Percentiles rank a stretch among this genome's conserved stretches.
phyloP scores from a whole-genome alignment of 2,329 filamentous ascomycete species.

The Colletotrichum orbiculare region DNA sequence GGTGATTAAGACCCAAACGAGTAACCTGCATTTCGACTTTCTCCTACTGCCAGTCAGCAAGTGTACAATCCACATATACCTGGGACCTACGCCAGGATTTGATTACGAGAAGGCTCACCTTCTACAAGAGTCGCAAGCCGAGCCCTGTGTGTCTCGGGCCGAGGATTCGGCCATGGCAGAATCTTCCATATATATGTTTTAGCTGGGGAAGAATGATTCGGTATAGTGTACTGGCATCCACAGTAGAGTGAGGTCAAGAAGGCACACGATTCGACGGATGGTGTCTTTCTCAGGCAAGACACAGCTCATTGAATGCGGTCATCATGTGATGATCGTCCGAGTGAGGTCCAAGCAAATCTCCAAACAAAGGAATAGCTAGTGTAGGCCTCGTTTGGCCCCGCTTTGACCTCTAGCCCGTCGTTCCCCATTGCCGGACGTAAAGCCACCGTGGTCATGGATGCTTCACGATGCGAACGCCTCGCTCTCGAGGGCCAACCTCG shows the following conservation, averaged over 20 bases:
- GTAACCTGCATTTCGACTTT: constrained; percentile 2
- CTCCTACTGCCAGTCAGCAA: background rate
- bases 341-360: too few relatives aligned
- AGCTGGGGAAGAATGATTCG: background rate
- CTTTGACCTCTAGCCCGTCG: background rate
- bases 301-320: too few relatives aligned
- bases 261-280: too few relatives aligned
- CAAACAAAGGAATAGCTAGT: too few relatives aligned
- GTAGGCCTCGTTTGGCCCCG: background rate
- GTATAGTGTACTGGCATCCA: too few relatives aligned
- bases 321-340: background rate
- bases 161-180: background rate
- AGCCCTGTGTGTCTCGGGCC: background rate
- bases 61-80: too few relatives aligned
- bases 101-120: background rate
- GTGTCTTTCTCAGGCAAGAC: too few relatives aligned
- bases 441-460: background rate
- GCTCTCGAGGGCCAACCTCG: background rate
- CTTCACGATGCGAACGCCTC: constrained; percentile 1
- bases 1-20: background rate
- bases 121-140: constrained; percentile 4
- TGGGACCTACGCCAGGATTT: background rate
- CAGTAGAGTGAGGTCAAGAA: too few relatives aligned
- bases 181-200: background rate
- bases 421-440: background rate